phyloP scores from a whole-genome alignment of 257 asterid genomes.

The Solanum ossicruentum region DNA sequence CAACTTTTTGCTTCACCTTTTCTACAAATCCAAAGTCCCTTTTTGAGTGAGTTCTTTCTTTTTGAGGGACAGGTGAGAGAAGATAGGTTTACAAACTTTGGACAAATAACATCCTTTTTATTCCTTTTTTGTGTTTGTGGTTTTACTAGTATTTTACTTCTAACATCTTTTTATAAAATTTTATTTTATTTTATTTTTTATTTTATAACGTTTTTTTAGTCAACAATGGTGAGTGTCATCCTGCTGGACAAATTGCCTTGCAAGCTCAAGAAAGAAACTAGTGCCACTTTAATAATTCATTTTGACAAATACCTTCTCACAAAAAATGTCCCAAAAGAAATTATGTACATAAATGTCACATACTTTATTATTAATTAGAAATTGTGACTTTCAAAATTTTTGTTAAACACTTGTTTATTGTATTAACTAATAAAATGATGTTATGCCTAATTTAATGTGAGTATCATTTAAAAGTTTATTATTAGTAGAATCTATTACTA shows the following conservation, averaged over 20 bases:
- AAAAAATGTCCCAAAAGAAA: background rate
- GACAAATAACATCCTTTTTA: constrained; percentile 1
- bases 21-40: background rate
- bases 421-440: background rate
- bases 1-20: background rate
- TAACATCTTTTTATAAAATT: background rate
- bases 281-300: background rate
- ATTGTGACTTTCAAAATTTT: background rate
- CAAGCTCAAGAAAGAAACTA: background rate
- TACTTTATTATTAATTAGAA: no score
- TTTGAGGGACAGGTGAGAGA: background rate
- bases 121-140: background rate
- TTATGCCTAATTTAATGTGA: background rate
- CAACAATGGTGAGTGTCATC: background rate
- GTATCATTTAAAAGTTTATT: background rate
- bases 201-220: background rate
- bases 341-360: no score
- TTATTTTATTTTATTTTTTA: background rate
- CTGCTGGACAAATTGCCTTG: background rate
- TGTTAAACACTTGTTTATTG: background rate
- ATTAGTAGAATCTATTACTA: background rate
- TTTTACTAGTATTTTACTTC: background rate
- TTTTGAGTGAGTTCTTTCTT: background rate
- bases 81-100: constrained; percentile 3
- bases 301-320: background rate